Conservation (phyloP, 371 early-diverging fungal genomes). For the Saksenaea oblongispora region DNA sequence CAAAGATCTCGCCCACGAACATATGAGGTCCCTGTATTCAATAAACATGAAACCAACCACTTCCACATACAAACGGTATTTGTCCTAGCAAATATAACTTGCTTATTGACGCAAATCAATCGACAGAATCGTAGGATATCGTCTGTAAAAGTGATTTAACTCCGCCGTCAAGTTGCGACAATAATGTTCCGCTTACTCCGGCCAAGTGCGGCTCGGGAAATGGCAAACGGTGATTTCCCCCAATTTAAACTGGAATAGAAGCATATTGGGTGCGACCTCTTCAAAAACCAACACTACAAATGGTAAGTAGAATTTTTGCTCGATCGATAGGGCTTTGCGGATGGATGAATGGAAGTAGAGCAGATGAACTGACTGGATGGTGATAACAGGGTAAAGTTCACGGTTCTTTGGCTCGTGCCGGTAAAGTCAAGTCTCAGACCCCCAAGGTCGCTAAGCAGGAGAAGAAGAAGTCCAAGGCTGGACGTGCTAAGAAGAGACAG, state of each 20-base stretch:
- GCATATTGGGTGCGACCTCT: neutral
- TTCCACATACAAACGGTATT: too few relatives aligned
- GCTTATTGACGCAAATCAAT: too few relatives aligned
- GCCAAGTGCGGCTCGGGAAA: too few relatives aligned
- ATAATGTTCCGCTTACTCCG: too few relatives aligned
- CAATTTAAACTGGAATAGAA: neutral
- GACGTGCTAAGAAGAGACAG: slow-evolving; percentile 98
- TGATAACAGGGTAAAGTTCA: slow-evolving; percentile 94
- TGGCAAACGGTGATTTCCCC: too few relatives aligned
- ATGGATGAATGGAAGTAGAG: slow-evolving; percentile 28
- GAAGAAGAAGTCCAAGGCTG: slow-evolving; percentile 91
- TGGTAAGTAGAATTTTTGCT: neutral
- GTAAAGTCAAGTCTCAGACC: slow-evolving; percentile 99
- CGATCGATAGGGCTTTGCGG: slow-evolving; percentile 1
- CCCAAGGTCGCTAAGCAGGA: slow-evolving; percentile 99
- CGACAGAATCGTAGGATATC: too few relatives aligned
- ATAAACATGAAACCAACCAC: too few relatives aligned
- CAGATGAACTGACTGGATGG: slow-evolving; percentile 9
- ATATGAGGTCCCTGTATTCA: too few relatives aligned
- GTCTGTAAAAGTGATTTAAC: too few relatives aligned
- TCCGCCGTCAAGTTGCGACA: too few relatives aligned
- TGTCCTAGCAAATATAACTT: too few relatives aligned
- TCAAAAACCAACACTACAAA: neutral
- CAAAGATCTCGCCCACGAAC: too few relatives aligned
- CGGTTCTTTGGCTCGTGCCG: slow-evolving; percentile 99